These are phyloP conservation scores for Silene latifolia DNA, from an alignment of 148 eudicot genomes.

Conservation along the genomic window DNA sequence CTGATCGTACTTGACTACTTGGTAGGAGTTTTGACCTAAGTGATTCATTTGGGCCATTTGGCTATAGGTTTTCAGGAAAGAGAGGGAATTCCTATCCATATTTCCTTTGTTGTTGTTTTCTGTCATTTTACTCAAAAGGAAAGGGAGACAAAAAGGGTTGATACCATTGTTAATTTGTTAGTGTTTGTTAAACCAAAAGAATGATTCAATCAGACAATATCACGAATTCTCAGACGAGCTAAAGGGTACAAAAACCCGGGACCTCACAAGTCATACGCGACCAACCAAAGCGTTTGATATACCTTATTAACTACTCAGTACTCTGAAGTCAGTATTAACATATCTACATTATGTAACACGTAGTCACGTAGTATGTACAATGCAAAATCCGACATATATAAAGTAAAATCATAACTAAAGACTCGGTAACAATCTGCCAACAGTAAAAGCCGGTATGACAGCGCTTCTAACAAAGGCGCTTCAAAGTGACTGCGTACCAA, in stretches of 20 bases:
- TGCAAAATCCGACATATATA: conserved; percentile 22
- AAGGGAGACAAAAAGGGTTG: too few relatives aligned
- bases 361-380: conserved; percentile 13
- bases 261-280: too few relatives aligned
- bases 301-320: conserved; percentile 8
- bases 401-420: conserved; percentile 17
- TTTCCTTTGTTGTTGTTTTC: too few relatives aligned
- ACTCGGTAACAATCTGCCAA: not conserved
- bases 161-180: too few relatives aligned
- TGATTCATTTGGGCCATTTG: too few relatives aligned
- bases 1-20: too few relatives aligned
- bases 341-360: conserved; percentile 14
- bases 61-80: too few relatives aligned
- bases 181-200: too few relatives aligned
- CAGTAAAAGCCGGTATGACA: not conserved
- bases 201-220: too few relatives aligned
- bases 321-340: conserved; percentile 10
- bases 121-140: too few relatives aligned
- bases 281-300: not conserved
- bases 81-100: too few relatives aligned
- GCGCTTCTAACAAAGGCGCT: conserved; percentile 33
- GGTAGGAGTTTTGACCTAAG: too few relatives aligned
- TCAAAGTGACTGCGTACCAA: conserved; percentile 52
- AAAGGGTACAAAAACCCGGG: conserved; percentile 25
- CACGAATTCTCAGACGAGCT: conserved; percentile 12